A percentile compares a stretch with the other conserved stretches of the same genome.
Conservation (phyloP, 208 protist genomes). For the Trypanosoma caninum region DNA sequence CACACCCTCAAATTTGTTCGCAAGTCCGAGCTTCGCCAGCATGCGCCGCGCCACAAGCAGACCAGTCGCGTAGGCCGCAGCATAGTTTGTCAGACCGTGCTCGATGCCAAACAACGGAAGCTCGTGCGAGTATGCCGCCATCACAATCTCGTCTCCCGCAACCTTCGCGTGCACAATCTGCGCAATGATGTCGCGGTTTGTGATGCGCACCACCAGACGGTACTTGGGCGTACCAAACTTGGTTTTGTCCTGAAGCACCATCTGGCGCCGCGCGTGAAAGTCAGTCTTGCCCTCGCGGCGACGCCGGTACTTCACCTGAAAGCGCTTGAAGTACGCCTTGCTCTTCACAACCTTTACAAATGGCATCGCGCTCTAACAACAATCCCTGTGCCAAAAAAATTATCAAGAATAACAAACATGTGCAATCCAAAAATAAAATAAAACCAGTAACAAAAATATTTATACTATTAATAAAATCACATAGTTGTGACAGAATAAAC, state of each 20-base stretch:
- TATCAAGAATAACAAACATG: background rate
- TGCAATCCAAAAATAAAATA: too few species aligned
- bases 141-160: conserved; percentile 93
- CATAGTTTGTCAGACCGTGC: conserved; percentile 98
- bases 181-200: conserved; percentile 96
- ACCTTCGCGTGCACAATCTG: conserved; percentile 98
- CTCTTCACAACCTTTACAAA: conserved; percentile 92
- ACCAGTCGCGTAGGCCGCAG: conserved; percentile 96
- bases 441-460: background rate
- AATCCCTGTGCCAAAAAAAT: conserved; percentile 14
- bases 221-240: conserved; percentile 99
- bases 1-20: conserved; percentile 92
- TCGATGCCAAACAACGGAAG: conserved; percentile 95
- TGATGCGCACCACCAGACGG: conserved; percentile 97
- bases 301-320: conserved; percentile 97
- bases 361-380: too few species aligned
- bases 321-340: conserved; percentile 98
- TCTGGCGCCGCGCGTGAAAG: conserved; percentile 95
- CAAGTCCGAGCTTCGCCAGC: conserved; percentile 94
- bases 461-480: background rate
- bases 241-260: conserved; percentile 99
- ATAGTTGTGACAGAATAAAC: background rate
- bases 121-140: conserved; percentile 97
- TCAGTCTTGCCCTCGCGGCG: conserved; percentile 99
- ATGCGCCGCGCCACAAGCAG: conserved; percentile 97